Percentiles rank a stretch among this genome's conserved stretches.
Conservation (phyloP, 345 rosid species). For the Brassica napus region DNA sequence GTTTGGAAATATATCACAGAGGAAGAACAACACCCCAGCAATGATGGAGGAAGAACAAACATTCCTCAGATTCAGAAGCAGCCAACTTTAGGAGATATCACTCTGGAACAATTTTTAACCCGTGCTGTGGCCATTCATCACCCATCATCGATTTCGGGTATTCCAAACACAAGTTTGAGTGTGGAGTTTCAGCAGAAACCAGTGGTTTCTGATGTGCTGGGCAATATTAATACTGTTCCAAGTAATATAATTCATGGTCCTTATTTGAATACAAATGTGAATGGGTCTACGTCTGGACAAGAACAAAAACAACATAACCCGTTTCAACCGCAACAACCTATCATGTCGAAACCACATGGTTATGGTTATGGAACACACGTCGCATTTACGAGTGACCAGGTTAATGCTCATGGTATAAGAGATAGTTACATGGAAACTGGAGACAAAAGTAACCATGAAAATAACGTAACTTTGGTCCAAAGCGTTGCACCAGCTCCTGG, state of each 20-base stretch:
- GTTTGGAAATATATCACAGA: constrained; percentile 68
- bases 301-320: constrained; percentile 13
- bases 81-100: constrained; percentile 74
- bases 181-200: constrained; percentile 54
- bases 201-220: constrained; percentile 41
- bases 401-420: constrained; percentile 50
- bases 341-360: constrained; percentile 51
- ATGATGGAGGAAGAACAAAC: constrained; percentile 37
- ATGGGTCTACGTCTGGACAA: constrained; percentile 45
- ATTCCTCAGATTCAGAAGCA: constrained; percentile 59
- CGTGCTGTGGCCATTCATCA: constrained; percentile 64
- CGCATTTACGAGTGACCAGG: constrained; percentile 43
- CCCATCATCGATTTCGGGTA: background rate
- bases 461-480: constrained; percentile 42
- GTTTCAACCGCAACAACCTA: constrained; percentile 37
- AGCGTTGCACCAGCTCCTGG: constrained; percentile 50
- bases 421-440: constrained; percentile 49
- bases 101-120: constrained; percentile 75
- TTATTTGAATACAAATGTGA: constrained; percentile 55
- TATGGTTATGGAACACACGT: constrained; percentile 47
- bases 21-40: constrained; percentile 33
- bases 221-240: constrained; percentile 35
- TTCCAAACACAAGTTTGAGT: constrained; percentile 42
- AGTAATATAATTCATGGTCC: constrained; percentile 41
- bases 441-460: constrained; percentile 46